Conservation (phyloP, 225 moss, liverwort and hornwort genomes). For the Climacium dendroides region DNA sequence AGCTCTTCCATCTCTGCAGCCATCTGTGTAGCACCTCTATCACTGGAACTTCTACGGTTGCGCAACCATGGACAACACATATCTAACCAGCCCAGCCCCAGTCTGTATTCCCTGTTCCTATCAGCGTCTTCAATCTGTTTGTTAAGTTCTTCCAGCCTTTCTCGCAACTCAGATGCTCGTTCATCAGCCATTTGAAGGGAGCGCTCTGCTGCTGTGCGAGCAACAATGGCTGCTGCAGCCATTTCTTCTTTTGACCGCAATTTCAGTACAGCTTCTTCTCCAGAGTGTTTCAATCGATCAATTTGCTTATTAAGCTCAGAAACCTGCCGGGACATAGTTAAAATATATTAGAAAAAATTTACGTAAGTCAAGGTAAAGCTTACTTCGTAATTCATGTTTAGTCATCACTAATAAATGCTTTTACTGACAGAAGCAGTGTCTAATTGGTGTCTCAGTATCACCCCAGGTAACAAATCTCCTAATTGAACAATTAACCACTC, state of each 20-base stretch:
- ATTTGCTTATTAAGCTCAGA: constrained; percentile 64
- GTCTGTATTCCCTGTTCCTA: constrained; percentile 43
- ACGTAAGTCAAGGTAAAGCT: neutral
- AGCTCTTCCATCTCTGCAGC: constrained; percentile 96
- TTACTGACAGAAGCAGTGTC: neutral
- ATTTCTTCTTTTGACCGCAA: constrained; percentile 93
- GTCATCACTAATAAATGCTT: neutral
- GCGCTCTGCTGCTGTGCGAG: constrained; percentile 86
- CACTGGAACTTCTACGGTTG: constrained; percentile 41
- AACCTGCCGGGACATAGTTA: constrained; percentile 30
- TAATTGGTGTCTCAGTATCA: neutral
- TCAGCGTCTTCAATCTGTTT: constrained; percentile 73
- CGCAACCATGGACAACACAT: constrained; percentile 91
- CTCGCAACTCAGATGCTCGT: constrained; percentile 71
- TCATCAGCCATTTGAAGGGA: constrained; percentile 97
- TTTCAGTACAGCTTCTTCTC: constrained; percentile 64
- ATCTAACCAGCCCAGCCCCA: constrained; percentile 53
- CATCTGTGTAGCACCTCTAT: constrained; percentile 29
- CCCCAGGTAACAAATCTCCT: neutral
- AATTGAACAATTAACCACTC: neutral
- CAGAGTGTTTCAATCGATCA: constrained; percentile 37
- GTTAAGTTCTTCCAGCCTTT: constrained; percentile 80
- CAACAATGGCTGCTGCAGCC: constrained; percentile 81
- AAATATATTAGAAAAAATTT: neutral
- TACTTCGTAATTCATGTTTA: neutral